Conservation (phyloP, 1,284 basidiomycete genomes). For the Volvariella volvacea region DNA sequence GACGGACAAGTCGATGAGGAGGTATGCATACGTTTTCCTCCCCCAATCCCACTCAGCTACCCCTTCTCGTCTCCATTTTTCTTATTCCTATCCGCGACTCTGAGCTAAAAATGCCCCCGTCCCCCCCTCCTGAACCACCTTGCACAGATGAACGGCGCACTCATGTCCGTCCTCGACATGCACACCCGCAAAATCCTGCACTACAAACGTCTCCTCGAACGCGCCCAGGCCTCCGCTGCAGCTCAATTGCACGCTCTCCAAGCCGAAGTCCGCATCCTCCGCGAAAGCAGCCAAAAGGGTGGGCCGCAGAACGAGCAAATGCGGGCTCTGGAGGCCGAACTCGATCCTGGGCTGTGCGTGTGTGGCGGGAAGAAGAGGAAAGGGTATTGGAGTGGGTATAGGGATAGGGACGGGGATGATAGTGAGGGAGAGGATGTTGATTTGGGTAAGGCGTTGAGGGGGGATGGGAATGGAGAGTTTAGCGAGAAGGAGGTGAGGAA, state of each 20-base stretch:
- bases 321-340: conserved; percentile 1
- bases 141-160: conserved; percentile 53
- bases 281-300: conserved; percentile 16
- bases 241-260: conserved; percentile 76
- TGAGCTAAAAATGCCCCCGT: too few relatives aligned
- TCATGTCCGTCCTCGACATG: conserved; percentile 47
- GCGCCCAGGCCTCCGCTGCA: conserved; percentile 66
- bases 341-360: conserved; percentile 39
- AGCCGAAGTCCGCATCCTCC: conserved; percentile 58
- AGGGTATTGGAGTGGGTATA: conserved; percentile 61
- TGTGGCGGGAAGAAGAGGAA: conserved; percentile 52
- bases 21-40: conserved; percentile 20
- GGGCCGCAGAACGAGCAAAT: not conserved
- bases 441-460: conserved; percentile 42
- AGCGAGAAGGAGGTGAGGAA: conserved; percentile 63
- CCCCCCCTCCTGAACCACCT: too few relatives aligned
- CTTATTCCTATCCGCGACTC: not conserved
- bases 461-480: conserved; percentile 48
- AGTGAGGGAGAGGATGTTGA: conserved; percentile 28
- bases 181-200: conserved; percentile 63
- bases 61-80: not conserved
- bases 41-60: not conserved
- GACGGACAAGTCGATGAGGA: conserved; percentile 68
- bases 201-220: conserved; percentile 70
- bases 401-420: conserved; percentile 35